Conservation (phyloP, 176 grass and related monocot genomes). For the Saccharum officinarum region DNA sequence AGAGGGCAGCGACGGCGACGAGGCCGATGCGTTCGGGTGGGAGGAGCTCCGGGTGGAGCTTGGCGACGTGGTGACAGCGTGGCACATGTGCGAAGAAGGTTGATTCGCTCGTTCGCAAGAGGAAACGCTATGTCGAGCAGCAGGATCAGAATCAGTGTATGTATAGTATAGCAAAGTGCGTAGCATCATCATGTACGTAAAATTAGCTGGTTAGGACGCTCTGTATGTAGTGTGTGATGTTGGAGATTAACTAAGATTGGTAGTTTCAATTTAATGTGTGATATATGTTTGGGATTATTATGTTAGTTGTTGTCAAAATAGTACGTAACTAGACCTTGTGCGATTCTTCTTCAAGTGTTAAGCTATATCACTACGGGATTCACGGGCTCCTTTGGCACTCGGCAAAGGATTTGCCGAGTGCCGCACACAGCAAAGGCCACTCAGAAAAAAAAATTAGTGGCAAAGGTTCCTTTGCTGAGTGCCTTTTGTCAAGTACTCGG, state of each 20-base stretch:
- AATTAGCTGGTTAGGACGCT: neutral
- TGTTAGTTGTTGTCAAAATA: neutral
- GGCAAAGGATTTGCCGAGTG: too few species aligned
- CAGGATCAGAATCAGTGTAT: conserved; percentile 8
- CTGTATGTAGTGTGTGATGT: too few species aligned
- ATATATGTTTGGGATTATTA: conserved; percentile 13
- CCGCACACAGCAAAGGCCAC: too few species aligned
- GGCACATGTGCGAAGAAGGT: conserved; percentile 54
- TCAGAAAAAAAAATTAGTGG: too few species aligned
- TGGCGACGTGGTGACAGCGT: conserved; percentile 67
- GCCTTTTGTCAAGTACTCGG: too few species aligned
- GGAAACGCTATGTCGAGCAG: neutral
- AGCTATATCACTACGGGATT: too few species aligned
- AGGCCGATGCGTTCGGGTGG: conserved; percentile 58
- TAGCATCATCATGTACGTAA: neutral
- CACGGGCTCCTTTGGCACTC: too few species aligned
- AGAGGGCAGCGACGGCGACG: conserved; percentile 38
- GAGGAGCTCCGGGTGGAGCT: conserved; percentile 70
- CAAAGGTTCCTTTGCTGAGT: too few species aligned
- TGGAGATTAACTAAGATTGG: conserved; percentile 21
- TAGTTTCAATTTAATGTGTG: conserved; percentile 30
- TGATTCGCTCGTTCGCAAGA: neutral
- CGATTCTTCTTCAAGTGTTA: neutral
- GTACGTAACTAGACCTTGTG: conserved; percentile 4
- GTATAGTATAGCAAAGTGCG: neutral